These are phyloP conservation scores for Nissolia schottii DNA, from an alignment of 306 rosid species.

Conservation along the genomic window DNA sequence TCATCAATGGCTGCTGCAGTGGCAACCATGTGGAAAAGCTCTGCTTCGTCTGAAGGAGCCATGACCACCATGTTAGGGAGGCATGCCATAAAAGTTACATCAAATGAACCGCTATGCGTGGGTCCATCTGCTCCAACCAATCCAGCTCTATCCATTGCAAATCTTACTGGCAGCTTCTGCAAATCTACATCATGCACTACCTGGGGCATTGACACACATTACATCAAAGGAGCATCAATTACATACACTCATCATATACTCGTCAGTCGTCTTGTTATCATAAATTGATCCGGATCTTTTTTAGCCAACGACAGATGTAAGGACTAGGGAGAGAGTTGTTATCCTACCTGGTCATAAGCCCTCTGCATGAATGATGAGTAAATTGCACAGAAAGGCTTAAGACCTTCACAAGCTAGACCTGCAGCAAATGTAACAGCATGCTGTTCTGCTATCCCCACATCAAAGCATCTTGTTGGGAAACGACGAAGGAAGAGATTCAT, in stretches of 20 bases:
- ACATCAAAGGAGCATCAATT: constrained; percentile 1
- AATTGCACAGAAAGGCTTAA: constrained; percentile 89
- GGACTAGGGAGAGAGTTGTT: constrained; percentile 17
- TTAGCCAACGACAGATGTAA: neutral
- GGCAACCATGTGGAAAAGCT: constrained; percentile 96
- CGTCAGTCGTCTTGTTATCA: neutral
- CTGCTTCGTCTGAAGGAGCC: constrained; percentile 97
- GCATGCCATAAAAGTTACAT: constrained; percentile 96
- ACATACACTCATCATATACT: neutral
- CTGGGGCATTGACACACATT: constrained; percentile 33
- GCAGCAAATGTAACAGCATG: constrained; percentile 99
- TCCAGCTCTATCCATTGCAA: constrained; percentile 99
- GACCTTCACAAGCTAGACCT: constrained; percentile 90
- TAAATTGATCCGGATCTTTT: no score
- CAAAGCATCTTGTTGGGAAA: constrained; percentile 91
- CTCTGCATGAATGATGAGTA: constrained; percentile 96
- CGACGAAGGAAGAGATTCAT: constrained; percentile 88
- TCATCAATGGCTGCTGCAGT: constrained; percentile 89
- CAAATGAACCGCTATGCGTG: constrained; percentile 82
- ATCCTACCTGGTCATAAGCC: constrained; percentile 90
- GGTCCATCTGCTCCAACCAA: constrained; percentile 99
- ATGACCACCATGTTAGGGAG: constrained; percentile 98
- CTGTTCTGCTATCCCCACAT: constrained; percentile 96
- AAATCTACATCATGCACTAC: constrained; percentile 97
- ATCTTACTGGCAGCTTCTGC: constrained; percentile 89